A percentile compares a stretch with the other conserved stretches of the same genome.
Evolutionary conservation across 805 yeast species (phyloP).

Genomic region (Cephaloascus fragrans): DNA sequence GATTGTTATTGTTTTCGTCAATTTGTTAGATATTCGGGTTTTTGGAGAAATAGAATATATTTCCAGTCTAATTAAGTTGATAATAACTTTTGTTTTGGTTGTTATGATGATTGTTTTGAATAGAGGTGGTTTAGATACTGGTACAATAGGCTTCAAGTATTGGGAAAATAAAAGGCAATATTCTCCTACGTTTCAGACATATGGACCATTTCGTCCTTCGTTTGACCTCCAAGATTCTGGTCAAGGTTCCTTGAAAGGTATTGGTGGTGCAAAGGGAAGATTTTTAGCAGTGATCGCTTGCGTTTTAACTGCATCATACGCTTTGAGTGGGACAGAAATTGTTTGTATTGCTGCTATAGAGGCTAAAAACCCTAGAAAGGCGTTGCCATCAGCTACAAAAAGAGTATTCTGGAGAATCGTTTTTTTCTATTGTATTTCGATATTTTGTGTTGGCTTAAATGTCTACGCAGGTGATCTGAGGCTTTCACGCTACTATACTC

Average conservation of each 20-base stretch:
- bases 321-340: slow-evolving; percentile 35
- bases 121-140: slow-evolving; percentile 21
- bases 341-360: slow-evolving; percentile 39
- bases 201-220: slow-evolving; percentile 30
- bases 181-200: slow-evolving; percentile 24
- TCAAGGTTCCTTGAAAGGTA: slow-evolving; percentile 15
- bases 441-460: slow-evolving; percentile 29
- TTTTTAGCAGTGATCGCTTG: slow-evolving; percentile 28
- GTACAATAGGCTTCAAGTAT: slow-evolving; percentile 25
- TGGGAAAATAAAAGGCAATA: slow-evolving; percentile 26
- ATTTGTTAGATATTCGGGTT: slow-evolving; percentile 27
- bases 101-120: slow-evolving; percentile 29
- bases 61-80: slow-evolving; percentile 25
- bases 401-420: slow-evolving; percentile 34
- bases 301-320: slow-evolving; percentile 24
- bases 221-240: slow-evolving; percentile 29
- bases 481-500: slow-evolving; percentile 24
- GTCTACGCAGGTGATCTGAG: slow-evolving; percentile 35
- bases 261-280: slow-evolving; percentile 26
- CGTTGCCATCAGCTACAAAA: slow-evolving; percentile 33
- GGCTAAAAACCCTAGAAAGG: slow-evolving; percentile 33
- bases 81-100: slow-evolving; percentile 20
- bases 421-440: slow-evolving; percentile 28
- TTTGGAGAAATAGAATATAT: slow-evolving; percentile 34
- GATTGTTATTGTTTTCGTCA: slow-evolving; percentile 16